Evolutionary conservation across 2,329 filamentous ascomycete species (phyloP).

Genomic region (Colletotrichum sansevieriae): DNA sequence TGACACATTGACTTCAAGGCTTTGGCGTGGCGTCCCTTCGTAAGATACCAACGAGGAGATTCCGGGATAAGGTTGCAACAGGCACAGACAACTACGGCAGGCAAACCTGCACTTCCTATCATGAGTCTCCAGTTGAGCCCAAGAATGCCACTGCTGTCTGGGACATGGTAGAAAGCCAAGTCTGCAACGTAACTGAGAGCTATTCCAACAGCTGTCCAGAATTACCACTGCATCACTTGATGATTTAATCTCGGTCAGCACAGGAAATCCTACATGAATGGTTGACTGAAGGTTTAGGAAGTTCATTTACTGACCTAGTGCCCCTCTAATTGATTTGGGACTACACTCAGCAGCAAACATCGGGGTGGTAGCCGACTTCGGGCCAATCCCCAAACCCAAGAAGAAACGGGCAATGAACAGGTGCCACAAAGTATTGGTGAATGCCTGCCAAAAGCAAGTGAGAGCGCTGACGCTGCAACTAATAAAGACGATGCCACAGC

Average conservation of each 20-base stretch:
- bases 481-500: constrained; percentile 78
- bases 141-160: constrained; percentile 59
- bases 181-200: constrained; percentile 71
- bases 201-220: constrained; percentile 67
- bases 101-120: constrained; percentile 76
- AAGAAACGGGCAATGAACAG: constrained; percentile 77
- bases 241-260: not conserved
- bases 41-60: constrained; percentile 64
- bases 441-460: constrained; percentile 65
- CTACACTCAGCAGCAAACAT: constrained; percentile 79
- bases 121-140: constrained; percentile 77
- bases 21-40: constrained; percentile 59
- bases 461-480: constrained; percentile 72
- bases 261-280: too few species aligned
- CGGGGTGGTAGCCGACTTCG: constrained; percentile 77
- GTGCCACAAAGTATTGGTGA: constrained; percentile 68
- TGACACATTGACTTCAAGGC: constrained; percentile 61
- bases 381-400: constrained; percentile 78
- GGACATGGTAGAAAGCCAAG: constrained; percentile 70
- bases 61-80: constrained; percentile 66
- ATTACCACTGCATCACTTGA: constrained; percentile 80
- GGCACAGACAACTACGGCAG: constrained; percentile 67
- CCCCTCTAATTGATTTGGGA: constrained; percentile 70
- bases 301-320: constrained; percentile 45
- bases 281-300: too few species aligned